Conservation (phyloP, 305 asterid genomes). For the Lippia alba region DNA sequence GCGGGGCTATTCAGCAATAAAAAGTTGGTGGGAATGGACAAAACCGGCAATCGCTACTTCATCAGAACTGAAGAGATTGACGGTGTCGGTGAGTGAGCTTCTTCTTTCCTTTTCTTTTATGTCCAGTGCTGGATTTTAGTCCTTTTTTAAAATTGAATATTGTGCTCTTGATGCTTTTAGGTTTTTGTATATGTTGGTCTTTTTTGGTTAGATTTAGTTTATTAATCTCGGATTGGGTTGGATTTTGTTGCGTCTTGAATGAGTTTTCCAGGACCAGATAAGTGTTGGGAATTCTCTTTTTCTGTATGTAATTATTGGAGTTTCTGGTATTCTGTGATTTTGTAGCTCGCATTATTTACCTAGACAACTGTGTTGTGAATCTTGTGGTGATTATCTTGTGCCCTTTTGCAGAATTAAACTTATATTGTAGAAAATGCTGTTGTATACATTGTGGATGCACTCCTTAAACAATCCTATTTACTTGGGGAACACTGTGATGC, state of each 20-base stretch:
- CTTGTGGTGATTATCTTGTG: neutral
- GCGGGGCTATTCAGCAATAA: slow-evolving; percentile 67
- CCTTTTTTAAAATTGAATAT: neutral
- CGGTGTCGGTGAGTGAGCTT: slow-evolving; percentile 70
- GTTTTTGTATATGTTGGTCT: neutral
- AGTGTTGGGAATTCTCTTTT: neutral
- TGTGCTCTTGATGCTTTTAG: neutral
- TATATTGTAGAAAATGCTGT: neutral
- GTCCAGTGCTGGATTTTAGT: neutral
- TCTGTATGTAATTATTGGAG: neutral
- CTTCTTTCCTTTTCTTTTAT: neutral
- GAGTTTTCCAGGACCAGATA: neutral
- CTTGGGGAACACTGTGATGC: slow-evolving; percentile 17
- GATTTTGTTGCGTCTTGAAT: neutral
- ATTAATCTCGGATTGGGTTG: neutral
- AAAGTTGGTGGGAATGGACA: slow-evolving; percentile 69
- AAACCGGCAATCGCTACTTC: slow-evolving; percentile 87
- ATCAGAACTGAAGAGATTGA: slow-evolving; percentile 70
- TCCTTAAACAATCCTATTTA: neutral
- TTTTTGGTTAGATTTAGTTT: too few relatives aligned
- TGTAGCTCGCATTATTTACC: neutral
- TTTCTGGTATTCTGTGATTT: neutral
- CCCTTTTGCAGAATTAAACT: neutral
- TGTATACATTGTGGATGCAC: slow-evolving; percentile 16
- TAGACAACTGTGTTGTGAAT: neutral